These are phyloP conservation scores for Pestalotiopsis sp. DNA, from an alignment of 2,329 filamentous ascomycete species.

Conservation along the genomic window DNA sequence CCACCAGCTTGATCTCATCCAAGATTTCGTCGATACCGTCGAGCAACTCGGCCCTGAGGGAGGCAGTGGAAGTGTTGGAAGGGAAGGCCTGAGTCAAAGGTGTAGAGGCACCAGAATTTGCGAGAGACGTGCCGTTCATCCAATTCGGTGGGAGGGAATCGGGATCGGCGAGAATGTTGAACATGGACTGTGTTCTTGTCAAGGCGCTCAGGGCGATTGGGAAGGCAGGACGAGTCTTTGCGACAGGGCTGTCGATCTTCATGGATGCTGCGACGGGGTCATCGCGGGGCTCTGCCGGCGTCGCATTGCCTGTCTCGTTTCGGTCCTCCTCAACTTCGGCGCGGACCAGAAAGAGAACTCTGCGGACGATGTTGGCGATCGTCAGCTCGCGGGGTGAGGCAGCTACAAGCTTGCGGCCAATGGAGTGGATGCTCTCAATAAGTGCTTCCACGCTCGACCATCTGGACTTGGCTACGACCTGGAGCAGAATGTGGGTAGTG, in stretches of 20 bases:
- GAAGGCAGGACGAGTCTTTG: conserved; percentile 56
- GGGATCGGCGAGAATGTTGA: conserved; percentile 79
- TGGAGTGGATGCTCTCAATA: conserved; percentile 75
- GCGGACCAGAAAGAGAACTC: conserved; percentile 86
- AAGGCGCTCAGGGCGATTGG: conserved; percentile 65
- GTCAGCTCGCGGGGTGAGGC: conserved; percentile 90
- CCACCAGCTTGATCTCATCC: conserved; percentile 90
- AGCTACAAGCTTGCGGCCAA: conserved; percentile 75
- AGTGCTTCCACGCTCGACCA: conserved; percentile 78
- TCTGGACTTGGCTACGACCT: conserved; percentile 81
- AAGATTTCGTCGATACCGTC: conserved; percentile 95
- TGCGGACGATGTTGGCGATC: conserved; percentile 90
- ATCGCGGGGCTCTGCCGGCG: conserved; percentile 47
- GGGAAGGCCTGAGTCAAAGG: conserved; percentile 40
- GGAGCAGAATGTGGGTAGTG: conserved; percentile 84
- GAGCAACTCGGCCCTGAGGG: conserved; percentile 87
- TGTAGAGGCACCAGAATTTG: conserved; percentile 51
- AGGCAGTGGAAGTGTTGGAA: conserved; percentile 51
- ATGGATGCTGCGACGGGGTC: conserved; percentile 59
- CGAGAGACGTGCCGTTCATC: conserved; percentile 46
- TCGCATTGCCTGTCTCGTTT: conserved; percentile 61
- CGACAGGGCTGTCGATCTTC: conserved; percentile 29
- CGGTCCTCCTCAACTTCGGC: conserved; percentile 85
- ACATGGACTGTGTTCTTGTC: conserved; percentile 74
- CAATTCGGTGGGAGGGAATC: conserved; percentile 51